A percentile compares a stretch with the other conserved stretches of the same genome.
Evolutionary conservation across 768 basidiomycete species (phyloP).

Genomic region (Cyathus striatus): DNA sequence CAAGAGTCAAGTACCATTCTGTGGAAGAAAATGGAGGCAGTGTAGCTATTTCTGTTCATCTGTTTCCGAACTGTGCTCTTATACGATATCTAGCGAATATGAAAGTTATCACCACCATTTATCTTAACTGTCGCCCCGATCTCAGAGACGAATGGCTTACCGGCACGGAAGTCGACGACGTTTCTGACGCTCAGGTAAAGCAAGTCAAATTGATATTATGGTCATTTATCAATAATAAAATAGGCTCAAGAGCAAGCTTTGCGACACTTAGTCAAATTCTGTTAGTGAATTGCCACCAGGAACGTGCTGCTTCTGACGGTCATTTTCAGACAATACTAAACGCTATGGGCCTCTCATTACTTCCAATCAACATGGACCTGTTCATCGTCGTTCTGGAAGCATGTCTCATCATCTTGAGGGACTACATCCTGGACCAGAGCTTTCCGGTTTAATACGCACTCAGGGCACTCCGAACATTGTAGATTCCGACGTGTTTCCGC

Average conservation of each 20-base stretch:
- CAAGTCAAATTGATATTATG: too few relatives aligned
- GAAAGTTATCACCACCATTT: constrained; percentile 99
- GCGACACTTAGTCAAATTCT: constrained; percentile 91
- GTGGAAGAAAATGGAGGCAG: constrained; percentile 96
- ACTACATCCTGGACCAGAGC: constrained; percentile 66
- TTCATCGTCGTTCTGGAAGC: constrained; percentile 78
- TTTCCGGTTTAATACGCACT: constrained; percentile 70
- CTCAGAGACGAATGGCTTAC: constrained; percentile 97
- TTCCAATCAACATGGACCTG: constrained; percentile 42
- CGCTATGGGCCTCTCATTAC: constrained; percentile 69
- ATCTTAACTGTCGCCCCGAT: constrained; percentile 95
- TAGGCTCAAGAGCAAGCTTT: constrained; percentile 95
- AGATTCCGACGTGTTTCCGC: constrained; percentile 94
- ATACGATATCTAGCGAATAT: constrained; percentile 85
- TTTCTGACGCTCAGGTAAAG: constrained; percentile 88
- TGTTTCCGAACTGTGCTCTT: too few relatives aligned
- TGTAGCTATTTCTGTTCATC: too few relatives aligned
- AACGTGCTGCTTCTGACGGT: too few relatives aligned
- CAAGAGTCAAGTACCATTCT: constrained; percentile 98
- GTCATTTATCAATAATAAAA: constrained; percentile 2
- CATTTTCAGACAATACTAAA: constrained; percentile 73
- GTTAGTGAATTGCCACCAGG: constrained; percentile 40
- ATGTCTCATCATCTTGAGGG: constrained; percentile 81
- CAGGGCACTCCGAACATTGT: constrained; percentile 71
- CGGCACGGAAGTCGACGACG: constrained; percentile 87